These are phyloP conservation scores for Amanita exitialis DNA, from an alignment of 768 basidiomycete genomes.

Conservation along the genomic window DNA sequence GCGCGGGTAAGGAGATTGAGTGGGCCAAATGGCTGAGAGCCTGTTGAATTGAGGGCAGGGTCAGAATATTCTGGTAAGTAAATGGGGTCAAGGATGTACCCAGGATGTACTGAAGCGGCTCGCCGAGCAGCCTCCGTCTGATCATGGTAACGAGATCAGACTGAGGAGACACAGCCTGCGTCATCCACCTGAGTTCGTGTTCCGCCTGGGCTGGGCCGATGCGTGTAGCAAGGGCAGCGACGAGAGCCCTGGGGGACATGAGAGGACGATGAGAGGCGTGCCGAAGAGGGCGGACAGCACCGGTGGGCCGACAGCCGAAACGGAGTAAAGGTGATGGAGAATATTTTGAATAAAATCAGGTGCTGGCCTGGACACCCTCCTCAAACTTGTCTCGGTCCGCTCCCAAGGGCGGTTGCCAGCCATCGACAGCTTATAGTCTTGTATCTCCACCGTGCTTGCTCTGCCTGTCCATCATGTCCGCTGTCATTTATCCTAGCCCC, in stretches of 20 bases:
- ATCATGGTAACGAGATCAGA: conserved; percentile 35
- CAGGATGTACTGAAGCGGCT: conserved; percentile 87
- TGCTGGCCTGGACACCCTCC: conserved; percentile 1
- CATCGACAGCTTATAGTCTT: background rate
- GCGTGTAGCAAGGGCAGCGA: conserved; percentile 15
- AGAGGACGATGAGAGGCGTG: background rate
- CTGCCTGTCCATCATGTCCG: conserved; percentile 9
- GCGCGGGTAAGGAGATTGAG: conserved; percentile 62
- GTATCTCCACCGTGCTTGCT: conserved; percentile 13
- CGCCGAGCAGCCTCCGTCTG: conserved; percentile 48
- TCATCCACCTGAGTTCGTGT: conserved; percentile 36
- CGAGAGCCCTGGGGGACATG: conserved; percentile 10
- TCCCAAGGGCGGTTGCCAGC: conserved; percentile 3
- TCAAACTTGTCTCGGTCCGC: conserved; percentile 19
- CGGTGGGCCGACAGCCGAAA: conserved; percentile 9
- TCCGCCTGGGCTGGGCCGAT: conserved; percentile 28
- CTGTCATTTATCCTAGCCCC: conserved; percentile 13
- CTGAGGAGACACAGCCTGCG: conserved; percentile 13
- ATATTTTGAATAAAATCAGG: conserved; percentile 7
- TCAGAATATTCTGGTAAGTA: conserved; percentile 6
- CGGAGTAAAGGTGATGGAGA: conserved; percentile 5
- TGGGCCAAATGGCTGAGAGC: conserved; percentile 84
- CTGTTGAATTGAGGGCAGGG: conserved; percentile 21
- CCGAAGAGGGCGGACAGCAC: background rate
- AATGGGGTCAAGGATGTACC: conserved; percentile 32